Percentiles rank a stretch among this genome's conserved stretches.
Evolutionary conservation across 2,329 filamentous ascomycete species (phyloP).

Genomic region (Pseudodiploospora longispora): DNA sequence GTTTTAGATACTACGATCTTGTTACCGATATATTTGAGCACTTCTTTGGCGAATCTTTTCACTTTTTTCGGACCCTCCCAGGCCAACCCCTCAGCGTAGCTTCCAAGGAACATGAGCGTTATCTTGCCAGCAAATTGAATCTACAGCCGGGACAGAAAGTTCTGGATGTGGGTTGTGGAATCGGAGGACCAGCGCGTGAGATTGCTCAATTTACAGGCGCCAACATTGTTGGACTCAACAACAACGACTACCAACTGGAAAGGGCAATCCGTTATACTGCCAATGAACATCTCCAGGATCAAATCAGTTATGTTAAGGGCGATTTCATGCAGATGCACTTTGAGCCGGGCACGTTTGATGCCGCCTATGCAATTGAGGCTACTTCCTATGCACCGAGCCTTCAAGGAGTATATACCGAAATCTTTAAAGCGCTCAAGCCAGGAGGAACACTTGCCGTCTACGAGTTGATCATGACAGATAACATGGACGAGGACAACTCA

Average conservation of each 20-base stretch:
- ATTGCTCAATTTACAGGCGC: too few species aligned
- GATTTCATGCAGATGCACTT: not conserved
- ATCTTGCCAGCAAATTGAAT: too few species aligned
- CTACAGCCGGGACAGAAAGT: too few species aligned
- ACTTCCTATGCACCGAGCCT: not conserved
- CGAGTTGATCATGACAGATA: too few species aligned
- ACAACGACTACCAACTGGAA: slow-evolving; percentile 7
- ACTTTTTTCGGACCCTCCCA: not conserved
- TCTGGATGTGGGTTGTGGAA: too few species aligned
- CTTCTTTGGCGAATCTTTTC: not conserved
- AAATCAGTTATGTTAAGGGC: not conserved
- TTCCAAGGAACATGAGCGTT: not conserved
- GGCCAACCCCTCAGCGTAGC: not conserved
- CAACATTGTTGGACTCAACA: too few species aligned
- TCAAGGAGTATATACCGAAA: too few species aligned
- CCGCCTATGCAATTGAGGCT: not conserved
- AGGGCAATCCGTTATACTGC: not conserved
- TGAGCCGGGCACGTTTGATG: not conserved
- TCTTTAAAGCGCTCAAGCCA: too few species aligned
- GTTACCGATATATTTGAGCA: not conserved
- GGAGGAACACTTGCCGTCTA: too few species aligned
- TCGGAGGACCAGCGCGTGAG: too few species aligned
- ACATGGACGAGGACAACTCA: too few species aligned
- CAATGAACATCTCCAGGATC: not conserved
- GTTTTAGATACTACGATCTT: not conserved